These are phyloP conservation scores for Plasmopara halstedii DNA, from an alignment of 352 stramenopile genomes.

Conservation along the genomic window DNA sequence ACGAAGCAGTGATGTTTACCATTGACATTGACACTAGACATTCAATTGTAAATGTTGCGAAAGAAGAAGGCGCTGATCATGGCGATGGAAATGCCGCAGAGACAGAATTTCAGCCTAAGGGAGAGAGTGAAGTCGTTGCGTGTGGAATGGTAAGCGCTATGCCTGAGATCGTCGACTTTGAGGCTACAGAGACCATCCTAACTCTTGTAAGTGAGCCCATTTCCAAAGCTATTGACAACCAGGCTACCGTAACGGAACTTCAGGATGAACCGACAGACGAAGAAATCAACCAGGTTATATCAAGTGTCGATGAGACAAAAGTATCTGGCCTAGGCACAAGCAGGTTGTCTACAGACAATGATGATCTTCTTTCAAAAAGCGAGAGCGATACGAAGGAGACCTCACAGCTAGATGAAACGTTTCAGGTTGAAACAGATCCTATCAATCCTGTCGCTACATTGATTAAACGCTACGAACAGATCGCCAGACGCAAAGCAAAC, in stretches of 20 bases:
- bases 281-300: not conserved
- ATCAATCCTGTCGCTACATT: conserved; percentile 22
- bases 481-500: conserved; percentile 13
- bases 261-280: not conserved
- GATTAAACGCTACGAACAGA: conserved; percentile 24
- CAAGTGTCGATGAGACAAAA: not conserved
- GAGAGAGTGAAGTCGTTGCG: not conserved
- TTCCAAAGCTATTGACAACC: not conserved
- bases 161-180: not conserved
- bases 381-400: conserved; percentile 1
- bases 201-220: not conserved
- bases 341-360: too few relatives aligned
- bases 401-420: not conserved
- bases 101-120: not conserved
- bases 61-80: not conserved
- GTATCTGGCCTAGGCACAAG: too few relatives aligned
- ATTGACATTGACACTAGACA: not conserved
- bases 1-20: too few relatives aligned
- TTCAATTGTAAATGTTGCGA: not conserved
- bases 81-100: not conserved
- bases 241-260: not conserved
- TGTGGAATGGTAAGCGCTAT: not conserved
- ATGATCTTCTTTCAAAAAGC: too few relatives aligned
- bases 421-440: conserved; percentile 18
- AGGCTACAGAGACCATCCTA: not conserved